phyloP scores from a whole-genome alignment of 768 basidiomycete genomes.

The Boletellus ananiceps region DNA sequence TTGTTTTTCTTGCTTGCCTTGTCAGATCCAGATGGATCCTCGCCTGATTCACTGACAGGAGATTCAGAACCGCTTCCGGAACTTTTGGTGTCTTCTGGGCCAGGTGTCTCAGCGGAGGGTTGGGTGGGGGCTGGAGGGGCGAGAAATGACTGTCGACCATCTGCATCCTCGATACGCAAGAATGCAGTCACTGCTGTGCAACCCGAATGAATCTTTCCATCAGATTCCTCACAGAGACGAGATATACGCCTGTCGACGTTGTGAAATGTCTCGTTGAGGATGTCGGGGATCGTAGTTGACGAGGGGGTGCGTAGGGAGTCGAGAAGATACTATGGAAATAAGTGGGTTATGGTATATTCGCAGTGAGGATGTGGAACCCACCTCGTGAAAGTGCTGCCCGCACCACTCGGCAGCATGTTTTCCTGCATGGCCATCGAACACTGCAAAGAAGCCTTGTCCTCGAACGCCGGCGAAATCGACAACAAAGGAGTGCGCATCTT shows the following conservation, averaged over 20 bases:
- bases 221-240: conserved; percentile 77
- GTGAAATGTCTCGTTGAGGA: conserved; percentile 93
- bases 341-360: conserved; percentile 7
- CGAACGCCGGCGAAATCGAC: conserved; percentile 88
- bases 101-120: conserved; percentile 31
- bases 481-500: conserved; percentile 94
- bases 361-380: conserved; percentile 22
- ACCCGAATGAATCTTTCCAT: conserved; percentile 92
- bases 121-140: conserved; percentile 24
- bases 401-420: conserved; percentile 99
- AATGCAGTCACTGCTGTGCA: conserved; percentile 97
- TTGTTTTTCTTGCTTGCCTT: conserved; percentile 39
- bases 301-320: conserved; percentile 61
- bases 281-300: conserved; percentile 66
- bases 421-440: conserved; percentile 98
- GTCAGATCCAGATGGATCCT: conserved; percentile 27
- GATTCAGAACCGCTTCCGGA: conserved; percentile 37
- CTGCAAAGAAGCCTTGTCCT: conserved; percentile 97
- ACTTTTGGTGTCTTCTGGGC: conserved; percentile 28
- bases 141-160: conserved; percentile 69
- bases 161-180: conserved; percentile 81
- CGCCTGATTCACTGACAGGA: conserved; percentile 43
- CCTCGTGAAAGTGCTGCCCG: conserved; percentile 93
- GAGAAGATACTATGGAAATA: conserved; percentile 51
- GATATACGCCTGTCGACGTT: conserved; percentile 83